Conservation (phyloP, 179 eudicot genomes). For the Beta corolliflora region DNA sequence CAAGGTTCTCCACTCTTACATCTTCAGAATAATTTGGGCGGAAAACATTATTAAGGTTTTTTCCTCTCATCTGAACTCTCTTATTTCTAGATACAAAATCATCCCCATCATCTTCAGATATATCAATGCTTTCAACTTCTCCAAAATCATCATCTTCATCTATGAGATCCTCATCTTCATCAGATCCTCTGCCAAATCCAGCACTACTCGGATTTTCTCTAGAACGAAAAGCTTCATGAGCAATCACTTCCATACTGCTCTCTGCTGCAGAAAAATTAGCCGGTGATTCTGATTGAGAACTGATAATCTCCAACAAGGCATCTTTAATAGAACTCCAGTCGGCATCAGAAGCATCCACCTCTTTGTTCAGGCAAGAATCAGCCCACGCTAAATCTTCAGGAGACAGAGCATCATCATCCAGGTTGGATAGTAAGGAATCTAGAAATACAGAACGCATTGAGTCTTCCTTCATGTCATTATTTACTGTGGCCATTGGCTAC, state of each 20-base stretch:
- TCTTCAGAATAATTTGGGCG: constrained; percentile 56
- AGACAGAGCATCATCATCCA: constrained; percentile 35
- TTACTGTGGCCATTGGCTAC: constrained; percentile 34
- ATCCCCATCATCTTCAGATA: constrained; percentile 35
- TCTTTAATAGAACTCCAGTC: constrained; percentile 58
- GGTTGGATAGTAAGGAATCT: constrained; percentile 26
- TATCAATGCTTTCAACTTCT: constrained; percentile 28
- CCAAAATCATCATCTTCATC: constrained; percentile 27
- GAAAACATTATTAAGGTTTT: constrained; percentile 34
- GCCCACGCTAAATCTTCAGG: constrained; percentile 68
- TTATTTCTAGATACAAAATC: constrained; percentile 24
- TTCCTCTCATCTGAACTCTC: constrained; percentile 27
- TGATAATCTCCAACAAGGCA: constrained; percentile 45
- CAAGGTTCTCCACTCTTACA: constrained; percentile 28
- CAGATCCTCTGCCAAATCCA: constrained; percentile 11
- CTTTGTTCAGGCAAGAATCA: constrained; percentile 61
- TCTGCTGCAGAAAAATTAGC: constrained; percentile 19
- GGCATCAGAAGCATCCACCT: constrained; percentile 34
- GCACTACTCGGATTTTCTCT: constrained; percentile 17
- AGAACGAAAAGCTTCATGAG: constrained; percentile 14
- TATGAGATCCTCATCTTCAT: constrained; percentile 27
- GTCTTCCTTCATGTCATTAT: constrained; percentile 37
- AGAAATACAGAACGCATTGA: constrained; percentile 22
- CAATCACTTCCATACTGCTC: constrained; percentile 15
- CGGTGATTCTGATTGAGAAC: constrained; percentile 32